Evolutionary conservation across 331 rosid genomes (phyloP).

Genomic region (Pyracantha coccinea): DNA sequence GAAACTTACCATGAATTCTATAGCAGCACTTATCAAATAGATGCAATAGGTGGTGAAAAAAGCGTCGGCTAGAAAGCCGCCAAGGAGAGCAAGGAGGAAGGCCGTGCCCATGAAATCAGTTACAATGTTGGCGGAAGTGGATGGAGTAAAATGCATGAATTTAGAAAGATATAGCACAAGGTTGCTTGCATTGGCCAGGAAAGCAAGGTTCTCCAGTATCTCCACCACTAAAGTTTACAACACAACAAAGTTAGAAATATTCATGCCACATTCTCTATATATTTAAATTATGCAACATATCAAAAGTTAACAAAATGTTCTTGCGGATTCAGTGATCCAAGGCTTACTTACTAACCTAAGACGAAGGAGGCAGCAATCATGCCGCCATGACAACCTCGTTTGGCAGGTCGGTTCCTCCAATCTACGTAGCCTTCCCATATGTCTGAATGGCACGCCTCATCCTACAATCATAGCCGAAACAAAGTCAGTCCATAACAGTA

Average conservation of each 20-base stretch:
- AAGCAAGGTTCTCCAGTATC: constrained; percentile 82
- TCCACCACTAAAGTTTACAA: constrained; percentile 44
- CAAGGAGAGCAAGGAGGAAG: constrained; percentile 78
- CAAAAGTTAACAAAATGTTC: neutral
- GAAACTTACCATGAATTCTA: constrained; percentile 57
- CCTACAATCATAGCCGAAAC: constrained; percentile 25
- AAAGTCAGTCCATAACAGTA: neutral
- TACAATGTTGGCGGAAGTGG: constrained; percentile 59
- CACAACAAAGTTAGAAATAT: neutral
- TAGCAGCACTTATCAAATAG: constrained; percentile 62
- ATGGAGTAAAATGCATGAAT: constrained; percentile 76
- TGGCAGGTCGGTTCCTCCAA: constrained; percentile 78
- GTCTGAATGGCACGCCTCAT: constrained; percentile 36
- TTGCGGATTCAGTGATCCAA: neutral
- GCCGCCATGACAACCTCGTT: constrained; percentile 70
- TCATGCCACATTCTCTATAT: neutral
- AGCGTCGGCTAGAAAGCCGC: constrained; percentile 79
- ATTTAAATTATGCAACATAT: too few relatives aligned
- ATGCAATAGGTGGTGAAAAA: constrained; percentile 61
- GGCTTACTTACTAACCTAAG: constrained; percentile 45
- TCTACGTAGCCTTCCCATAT: constrained; percentile 70
- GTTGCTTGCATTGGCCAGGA: constrained; percentile 80
- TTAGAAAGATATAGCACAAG: constrained; percentile 65
- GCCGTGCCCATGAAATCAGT: constrained; percentile 91
- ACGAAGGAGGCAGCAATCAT: constrained; percentile 80